These are phyloP conservation scores for Buxus sempervirens DNA, from an alignment of 164 flowering plant species.

Conservation along the genomic window DNA sequence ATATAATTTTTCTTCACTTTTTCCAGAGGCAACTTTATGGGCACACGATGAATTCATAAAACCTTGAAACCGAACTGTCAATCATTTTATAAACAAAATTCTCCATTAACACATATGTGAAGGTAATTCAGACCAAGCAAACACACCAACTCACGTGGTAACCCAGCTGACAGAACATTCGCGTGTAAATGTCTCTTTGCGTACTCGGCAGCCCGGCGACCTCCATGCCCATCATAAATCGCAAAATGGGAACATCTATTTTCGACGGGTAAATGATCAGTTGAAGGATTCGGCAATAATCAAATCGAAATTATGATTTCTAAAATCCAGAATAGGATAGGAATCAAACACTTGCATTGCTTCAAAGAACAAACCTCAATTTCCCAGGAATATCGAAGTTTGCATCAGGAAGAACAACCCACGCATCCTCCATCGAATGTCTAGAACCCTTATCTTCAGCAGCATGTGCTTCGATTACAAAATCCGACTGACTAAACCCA, in stretches of 20 bases:
- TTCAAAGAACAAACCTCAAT: conserved; percentile 41
- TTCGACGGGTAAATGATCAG: background rate
- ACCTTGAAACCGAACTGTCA: too few species aligned
- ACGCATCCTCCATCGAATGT: conserved; percentile 86
- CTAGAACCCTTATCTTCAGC: conserved; percentile 94
- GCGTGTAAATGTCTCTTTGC: conserved; percentile 72
- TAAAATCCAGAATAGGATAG: background rate
- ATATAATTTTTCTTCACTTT: too few species aligned
- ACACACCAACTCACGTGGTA: conserved; percentile 98
- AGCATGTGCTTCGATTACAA: conserved; percentile 57
- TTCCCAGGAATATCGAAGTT: conserved; percentile 42
- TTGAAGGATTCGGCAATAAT: conserved; percentile 1
- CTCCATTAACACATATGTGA: conserved; percentile 9
- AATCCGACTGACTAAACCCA: background rate
- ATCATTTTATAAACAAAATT: background rate
- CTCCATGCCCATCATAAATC: conserved; percentile 91
- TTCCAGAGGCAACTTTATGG: too few species aligned
- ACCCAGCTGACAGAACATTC: conserved; percentile 77
- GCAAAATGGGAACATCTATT: conserved; percentile 83
- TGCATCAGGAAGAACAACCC: conserved; percentile 67
- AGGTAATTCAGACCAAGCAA: conserved; percentile 29
- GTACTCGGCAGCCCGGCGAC: conserved; percentile 86
- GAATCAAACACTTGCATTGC: background rate
- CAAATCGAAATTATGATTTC: background rate
- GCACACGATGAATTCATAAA: too few species aligned